Percentiles rank a stretch among this genome's conserved stretches.
These are phyloP conservation scores for Mollisia scopiformis DNA, from an alignment of 2,329 filamentous ascomycete species.

Conservation along the genomic window DNA sequence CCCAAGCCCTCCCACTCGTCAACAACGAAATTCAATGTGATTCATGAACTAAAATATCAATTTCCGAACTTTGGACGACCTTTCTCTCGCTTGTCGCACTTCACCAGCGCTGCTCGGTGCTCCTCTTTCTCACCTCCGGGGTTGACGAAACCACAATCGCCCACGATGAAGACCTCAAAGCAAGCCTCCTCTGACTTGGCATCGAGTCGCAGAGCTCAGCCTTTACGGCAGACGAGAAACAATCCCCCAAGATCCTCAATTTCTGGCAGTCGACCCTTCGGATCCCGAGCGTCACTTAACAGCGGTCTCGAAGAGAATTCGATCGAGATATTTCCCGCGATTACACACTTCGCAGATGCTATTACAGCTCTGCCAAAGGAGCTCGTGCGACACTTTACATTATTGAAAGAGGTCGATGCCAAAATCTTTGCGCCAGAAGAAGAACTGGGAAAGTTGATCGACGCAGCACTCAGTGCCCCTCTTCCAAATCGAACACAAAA, in stretches of 20 bases:
- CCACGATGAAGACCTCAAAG: conserved; percentile 39
- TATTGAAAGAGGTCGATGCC: conserved; percentile 96
- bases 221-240: conserved; percentile 65
- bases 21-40: conserved; percentile 7
- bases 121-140: conserved; percentile 1
- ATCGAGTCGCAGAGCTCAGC: conserved; percentile 63
- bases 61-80: neutral
- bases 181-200: conserved; percentile 30
- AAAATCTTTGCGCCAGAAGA: conserved; percentile 92
- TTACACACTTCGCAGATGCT: conserved; percentile 83
- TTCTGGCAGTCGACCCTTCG: conserved; percentile 47
- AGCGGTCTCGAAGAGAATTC: conserved; percentile 52
- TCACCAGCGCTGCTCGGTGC: too few species aligned
- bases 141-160: conserved; percentile 16
- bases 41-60: neutral
- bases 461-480: conserved; percentile 59
- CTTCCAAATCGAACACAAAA: conserved; percentile 47
- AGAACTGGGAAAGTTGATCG: conserved; percentile 75
- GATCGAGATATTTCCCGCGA: conserved; percentile 68
- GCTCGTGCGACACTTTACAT: conserved; percentile 91
- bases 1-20: neutral
- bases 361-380: conserved; percentile 93
- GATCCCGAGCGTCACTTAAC: conserved; percentile 47
- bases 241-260: conserved; percentile 62
- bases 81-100: neutral